Percentiles rank a stretch among this genome's conserved stretches.
These are phyloP conservation scores for Hypoxylon subgilvum DNA, from an alignment of 495 filamentous ascomycete species.

Conservation along the genomic window DNA sequence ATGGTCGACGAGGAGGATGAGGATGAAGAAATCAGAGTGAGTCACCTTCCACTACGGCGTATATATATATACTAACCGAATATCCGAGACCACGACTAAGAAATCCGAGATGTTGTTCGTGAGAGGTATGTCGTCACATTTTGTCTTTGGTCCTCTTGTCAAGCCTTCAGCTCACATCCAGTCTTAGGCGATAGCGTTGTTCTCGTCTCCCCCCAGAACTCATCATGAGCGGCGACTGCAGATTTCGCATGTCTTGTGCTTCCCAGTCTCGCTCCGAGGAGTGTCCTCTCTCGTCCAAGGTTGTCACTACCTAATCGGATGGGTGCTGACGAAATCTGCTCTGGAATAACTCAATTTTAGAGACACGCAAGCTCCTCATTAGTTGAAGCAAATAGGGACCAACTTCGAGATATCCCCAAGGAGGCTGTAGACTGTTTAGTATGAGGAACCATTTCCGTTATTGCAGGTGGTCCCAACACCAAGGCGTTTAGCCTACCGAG, in stretches of 20 bases:
- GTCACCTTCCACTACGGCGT: background rate
- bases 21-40: constrained; percentile 59
- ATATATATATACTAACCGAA: constrained; percentile 10
- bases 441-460: background rate
- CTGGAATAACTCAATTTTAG: background rate
- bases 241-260: background rate
- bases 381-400: background rate
- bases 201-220: constrained; percentile 79
- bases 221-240: constrained; percentile 35
- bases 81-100: constrained; percentile 80
- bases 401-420: background rate
- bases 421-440: background rate
- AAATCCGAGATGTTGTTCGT: constrained; percentile 99
- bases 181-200: constrained; percentile 88
- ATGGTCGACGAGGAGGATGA: constrained; percentile 88
- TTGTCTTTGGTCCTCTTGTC: background rate
- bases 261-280: background rate
- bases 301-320: background rate
- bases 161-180: constrained; percentile 41
- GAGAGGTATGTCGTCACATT: constrained; percentile 66
- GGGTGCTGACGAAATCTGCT: background rate
- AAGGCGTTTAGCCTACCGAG: background rate
- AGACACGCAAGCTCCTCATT: constrained; percentile 2
- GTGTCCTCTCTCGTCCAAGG: background rate
- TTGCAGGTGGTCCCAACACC: constrained; percentile 5